Conservation (phyloP, 2,329 filamentous ascomycete genomes). For the Diaporthe humulicola region DNA sequence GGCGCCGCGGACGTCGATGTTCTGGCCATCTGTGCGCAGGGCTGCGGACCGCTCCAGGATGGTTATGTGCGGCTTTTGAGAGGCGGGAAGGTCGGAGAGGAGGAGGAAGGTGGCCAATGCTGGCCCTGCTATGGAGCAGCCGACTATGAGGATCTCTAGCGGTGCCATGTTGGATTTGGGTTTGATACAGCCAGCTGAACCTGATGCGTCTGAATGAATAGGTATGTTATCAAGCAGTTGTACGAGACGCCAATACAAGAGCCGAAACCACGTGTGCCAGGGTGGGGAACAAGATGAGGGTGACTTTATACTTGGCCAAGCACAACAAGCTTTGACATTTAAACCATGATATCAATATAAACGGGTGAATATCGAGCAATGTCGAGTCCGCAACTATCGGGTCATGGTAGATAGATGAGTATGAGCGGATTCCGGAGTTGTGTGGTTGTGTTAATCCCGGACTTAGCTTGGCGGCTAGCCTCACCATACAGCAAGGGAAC, state of each 20-base stretch:
- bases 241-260: not conserved
- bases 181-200: fast-evolving
- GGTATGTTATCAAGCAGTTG: too few species aligned
- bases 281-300: not conserved
- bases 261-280: not conserved
- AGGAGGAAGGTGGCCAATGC: slow-evolving; percentile 59
- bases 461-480: slow-evolving; percentile 21
- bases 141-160: slow-evolving; percentile 53
- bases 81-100: slow-evolving; percentile 42
- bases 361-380: not conserved
- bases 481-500: not conserved
- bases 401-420: not conserved
- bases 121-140: slow-evolving; percentile 55
- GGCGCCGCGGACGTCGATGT: slow-evolving; percentile 58
- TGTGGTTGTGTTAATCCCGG: not conserved
- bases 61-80: slow-evolving; percentile 50
- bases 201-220: not conserved
- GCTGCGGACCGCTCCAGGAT: slow-evolving; percentile 57
- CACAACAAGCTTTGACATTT: not conserved
- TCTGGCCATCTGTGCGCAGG: slow-evolving; percentile 56
- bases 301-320: not conserved
- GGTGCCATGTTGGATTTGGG: slow-evolving; percentile 42
- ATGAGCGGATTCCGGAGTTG: slow-evolving; percentile 10
- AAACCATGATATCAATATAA: not conserved
- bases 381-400: not conserved